Evolutionary conservation across 2,329 filamentous ascomycete genomes (phyloP).

Genomic region (Aspergillus arachidicola): DNA sequence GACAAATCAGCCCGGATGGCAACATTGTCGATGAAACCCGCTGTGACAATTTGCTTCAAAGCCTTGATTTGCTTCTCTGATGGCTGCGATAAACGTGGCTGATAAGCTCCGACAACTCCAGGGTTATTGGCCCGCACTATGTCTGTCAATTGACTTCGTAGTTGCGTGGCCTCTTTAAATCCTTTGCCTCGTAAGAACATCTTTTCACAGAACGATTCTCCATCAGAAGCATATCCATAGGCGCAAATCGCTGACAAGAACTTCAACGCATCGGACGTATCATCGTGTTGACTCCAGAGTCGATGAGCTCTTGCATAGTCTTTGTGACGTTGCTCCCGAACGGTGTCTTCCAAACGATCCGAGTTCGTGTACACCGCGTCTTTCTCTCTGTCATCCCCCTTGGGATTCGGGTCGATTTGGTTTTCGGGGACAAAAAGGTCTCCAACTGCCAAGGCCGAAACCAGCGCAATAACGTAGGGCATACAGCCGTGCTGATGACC

Average conservation of each 20-base stretch:
- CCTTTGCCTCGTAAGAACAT: conserved; percentile 88
- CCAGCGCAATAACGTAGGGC: conserved; percentile 82
- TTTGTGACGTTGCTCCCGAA: conserved; percentile 65
- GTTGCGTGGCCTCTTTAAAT: conserved; percentile 80
- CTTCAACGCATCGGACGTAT: conserved; percentile 85
- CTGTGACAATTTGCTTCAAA: conserved; percentile 87
- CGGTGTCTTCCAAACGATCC: conserved; percentile 72
- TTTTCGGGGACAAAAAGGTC: conserved; percentile 85
- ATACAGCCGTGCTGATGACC: conserved; percentile 81
- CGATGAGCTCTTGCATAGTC: conserved; percentile 73
- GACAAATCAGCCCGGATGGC: conserved; percentile 89
- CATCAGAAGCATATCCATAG: conserved; percentile 70
- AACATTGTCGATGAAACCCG: conserved; percentile 91
- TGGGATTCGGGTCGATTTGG: conserved; percentile 67
- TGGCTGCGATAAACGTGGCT: conserved; percentile 59
- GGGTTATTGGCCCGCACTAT: conserved; percentile 77
- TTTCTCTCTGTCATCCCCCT: conserved; percentile 39
- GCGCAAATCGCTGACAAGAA: conserved; percentile 85
- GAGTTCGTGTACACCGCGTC: conserved; percentile 59
- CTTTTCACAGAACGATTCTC: conserved; percentile 73
- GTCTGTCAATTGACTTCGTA: conserved; percentile 79
- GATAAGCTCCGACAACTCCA: conserved; percentile 41
- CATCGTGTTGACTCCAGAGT: conserved; percentile 78
- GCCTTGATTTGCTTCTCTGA: conserved; percentile 72
- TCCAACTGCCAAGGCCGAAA: conserved; percentile 83